phyloP scores from a whole-genome alignment of 2,329 filamentous ascomycete genomes.

The Ascochyta koolunga region DNA sequence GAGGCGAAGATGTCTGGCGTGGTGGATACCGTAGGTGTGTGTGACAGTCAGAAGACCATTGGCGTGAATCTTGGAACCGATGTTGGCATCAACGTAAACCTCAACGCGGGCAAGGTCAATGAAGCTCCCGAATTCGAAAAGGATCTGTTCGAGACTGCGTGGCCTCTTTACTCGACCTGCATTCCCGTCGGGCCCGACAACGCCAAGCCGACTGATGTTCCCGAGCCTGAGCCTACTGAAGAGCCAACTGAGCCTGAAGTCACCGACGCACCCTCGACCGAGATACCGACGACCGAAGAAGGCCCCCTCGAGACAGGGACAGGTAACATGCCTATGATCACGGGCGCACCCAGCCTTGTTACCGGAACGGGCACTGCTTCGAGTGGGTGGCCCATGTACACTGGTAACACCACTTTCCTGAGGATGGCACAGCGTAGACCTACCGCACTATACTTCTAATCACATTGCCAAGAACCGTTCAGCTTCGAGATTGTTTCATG shows the following conservation, averaged over 20 bases:
- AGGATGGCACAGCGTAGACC: conserved; percentile 19
- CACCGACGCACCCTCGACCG: conserved; percentile 7
- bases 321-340: conserved; percentile 11
- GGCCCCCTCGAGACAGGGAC: conserved; percentile 12
- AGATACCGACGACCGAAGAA: not conserved
- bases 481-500: not conserved
- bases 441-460: conserved; percentile 9
- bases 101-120: conserved; percentile 29
- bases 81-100: conserved; percentile 31
- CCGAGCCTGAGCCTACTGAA: conserved; percentile 12
- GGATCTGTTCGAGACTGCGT: conserved; percentile 26
- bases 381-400: conserved; percentile 12
- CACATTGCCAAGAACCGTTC: not conserved
- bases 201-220: conserved; percentile 16
- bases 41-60: conserved; percentile 23
- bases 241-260: conserved; percentile 9
- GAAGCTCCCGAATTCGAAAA: conserved; percentile 22
- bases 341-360: conserved; percentile 5
- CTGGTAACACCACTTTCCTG: conserved; percentile 22
- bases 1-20: conserved; percentile 22
- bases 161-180: conserved; percentile 30
- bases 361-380: conserved; percentile 16
- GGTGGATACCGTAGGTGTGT: conserved; percentile 21
- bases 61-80: conserved; percentile 22
- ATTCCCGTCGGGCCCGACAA: conserved; percentile 24